Conservation (phyloP, 169 alveolate genomes). For the Neospora caninum region DNA sequence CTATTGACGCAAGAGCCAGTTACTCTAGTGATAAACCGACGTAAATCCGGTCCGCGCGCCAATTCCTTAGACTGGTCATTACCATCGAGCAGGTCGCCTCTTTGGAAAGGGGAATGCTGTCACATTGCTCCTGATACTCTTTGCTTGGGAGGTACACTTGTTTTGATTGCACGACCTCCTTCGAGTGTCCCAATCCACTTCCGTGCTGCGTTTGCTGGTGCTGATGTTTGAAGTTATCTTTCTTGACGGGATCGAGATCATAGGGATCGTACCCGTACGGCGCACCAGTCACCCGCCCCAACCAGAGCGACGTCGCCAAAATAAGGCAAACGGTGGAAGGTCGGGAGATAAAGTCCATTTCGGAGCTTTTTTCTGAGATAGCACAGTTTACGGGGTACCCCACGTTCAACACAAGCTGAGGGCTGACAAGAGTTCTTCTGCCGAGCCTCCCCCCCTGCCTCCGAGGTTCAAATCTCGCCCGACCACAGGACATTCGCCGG, state of each 20-base stretch:
- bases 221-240: background rate
- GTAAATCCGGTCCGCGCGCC: too few relatives aligned
- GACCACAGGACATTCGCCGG: background rate
- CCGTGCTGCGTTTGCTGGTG: background rate
- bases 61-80: too few relatives aligned
- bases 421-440: background rate
- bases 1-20: too few relatives aligned
- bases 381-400: background rate
- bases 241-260: background rate
- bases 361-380: background rate
- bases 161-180: constrained; percentile 10
- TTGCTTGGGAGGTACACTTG: background rate
- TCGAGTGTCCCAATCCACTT: background rate
- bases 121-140: constrained; percentile 16
- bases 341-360: background rate
- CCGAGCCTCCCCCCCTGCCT: background rate
- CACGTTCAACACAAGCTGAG: background rate
- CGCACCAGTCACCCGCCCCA: background rate
- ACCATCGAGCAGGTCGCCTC: constrained; percentile 41
- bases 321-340: background rate
- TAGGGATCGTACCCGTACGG: constrained; percentile 12
- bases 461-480: background rate
- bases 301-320: background rate
- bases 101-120: constrained; percentile 24
- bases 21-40: too few relatives aligned